Conservation (phyloP, 495 filamentous ascomycete species). For the Neurospora sp. region DNA sequence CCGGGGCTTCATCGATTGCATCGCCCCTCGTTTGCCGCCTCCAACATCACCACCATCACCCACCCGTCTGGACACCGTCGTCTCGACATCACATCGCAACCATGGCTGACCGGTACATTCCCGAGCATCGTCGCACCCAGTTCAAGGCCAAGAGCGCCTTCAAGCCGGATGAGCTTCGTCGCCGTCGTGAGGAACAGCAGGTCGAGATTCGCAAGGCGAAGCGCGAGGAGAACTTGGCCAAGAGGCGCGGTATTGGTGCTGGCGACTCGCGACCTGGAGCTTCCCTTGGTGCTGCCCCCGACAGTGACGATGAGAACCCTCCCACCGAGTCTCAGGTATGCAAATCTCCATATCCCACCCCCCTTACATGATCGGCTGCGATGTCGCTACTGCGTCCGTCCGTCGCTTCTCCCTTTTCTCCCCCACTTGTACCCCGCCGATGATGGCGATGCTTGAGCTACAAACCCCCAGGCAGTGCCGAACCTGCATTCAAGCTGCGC, state of each 20-base stretch:
- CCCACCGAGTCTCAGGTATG: slow-evolving; percentile 95
- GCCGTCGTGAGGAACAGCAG: slow-evolving; percentile 96
- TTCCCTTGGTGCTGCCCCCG: slow-evolving; percentile 73
- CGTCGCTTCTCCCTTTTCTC: not conserved
- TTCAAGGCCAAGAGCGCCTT: slow-evolving; percentile 99
- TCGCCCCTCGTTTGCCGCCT: slow-evolving; percentile 10
- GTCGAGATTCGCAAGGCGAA: slow-evolving; percentile 98
- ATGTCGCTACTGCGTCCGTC: not conserved
- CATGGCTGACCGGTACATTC: slow-evolving; percentile 99
- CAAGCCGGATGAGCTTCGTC: slow-evolving; percentile 96
- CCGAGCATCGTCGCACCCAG: slow-evolving; percentile 96
- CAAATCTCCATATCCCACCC: slow-evolving; percentile 15
- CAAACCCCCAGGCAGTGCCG: not conserved
- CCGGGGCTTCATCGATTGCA: not conserved
- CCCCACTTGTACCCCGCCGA: slow-evolving; percentile 7
- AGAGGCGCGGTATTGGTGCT: slow-evolving; percentile 82
- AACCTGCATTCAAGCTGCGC: not conserved
- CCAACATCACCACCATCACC: slow-evolving; percentile 27
- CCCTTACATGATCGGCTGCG: not conserved
- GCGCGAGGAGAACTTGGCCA: slow-evolving; percentile 96
- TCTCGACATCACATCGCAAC: slow-evolving; percentile 28
- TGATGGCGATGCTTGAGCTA: not conserved
- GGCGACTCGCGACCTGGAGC: slow-evolving; percentile 77
- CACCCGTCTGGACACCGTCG: slow-evolving; percentile 13
- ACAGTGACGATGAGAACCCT: slow-evolving; percentile 93